Conservation (phyloP, 441 rosid species). For the Erodium texanum region DNA sequence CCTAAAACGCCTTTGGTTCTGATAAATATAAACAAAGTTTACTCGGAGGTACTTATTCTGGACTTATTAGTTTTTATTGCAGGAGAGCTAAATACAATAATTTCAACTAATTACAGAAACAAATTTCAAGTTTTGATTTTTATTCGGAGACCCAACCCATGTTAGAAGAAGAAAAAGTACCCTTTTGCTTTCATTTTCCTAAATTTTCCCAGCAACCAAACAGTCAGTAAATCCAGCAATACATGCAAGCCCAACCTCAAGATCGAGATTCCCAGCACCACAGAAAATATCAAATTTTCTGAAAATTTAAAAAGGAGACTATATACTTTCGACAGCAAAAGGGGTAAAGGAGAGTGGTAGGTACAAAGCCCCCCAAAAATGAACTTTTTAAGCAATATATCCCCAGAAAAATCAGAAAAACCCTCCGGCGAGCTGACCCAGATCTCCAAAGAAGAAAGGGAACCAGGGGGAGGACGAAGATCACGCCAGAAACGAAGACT, state of each 20-base stretch:
- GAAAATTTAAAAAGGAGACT: neutral
- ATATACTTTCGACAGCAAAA: neutral
- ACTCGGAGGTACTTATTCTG: neutral
- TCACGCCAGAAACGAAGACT: constrained; percentile 3
- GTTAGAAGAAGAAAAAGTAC: neutral
- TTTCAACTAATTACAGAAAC: neutral
- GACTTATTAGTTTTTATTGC: neutral
- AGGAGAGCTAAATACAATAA: neutral
- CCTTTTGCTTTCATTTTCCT: neutral
- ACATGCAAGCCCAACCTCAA: constrained; percentile 11
- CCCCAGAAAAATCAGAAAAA: neutral
- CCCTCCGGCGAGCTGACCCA: constrained; percentile 4
- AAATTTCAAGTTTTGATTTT: neutral
- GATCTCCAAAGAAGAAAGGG: constrained; percentile 1
- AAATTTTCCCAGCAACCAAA: constrained; percentile 15
- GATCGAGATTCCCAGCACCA: constrained; percentile 16
- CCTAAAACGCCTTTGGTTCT: neutral
- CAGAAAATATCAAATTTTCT: neutral
- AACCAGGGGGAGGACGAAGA: neutral
- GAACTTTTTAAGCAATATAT: neutral
- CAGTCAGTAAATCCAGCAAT: constrained; percentile 8
- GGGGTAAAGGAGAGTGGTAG: neutral
- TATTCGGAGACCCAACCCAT: neutral
- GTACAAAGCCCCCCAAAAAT: neutral
- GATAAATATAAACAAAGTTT: neutral